Base-by-base conservation (phyloP, 2,329 filamentous ascomycete species). In the Botrytis aclada region DNA sequence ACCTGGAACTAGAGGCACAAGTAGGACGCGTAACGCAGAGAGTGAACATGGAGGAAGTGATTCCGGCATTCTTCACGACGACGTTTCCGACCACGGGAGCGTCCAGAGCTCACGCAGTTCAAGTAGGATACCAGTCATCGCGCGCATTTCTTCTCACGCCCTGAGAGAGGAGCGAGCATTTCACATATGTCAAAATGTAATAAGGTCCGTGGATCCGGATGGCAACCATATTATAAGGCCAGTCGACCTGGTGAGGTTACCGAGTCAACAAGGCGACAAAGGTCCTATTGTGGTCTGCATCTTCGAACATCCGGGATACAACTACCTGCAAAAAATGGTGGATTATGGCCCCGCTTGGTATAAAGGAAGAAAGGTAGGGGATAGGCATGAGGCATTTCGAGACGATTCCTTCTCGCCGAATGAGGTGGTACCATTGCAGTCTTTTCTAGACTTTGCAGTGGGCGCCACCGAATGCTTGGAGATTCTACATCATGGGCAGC, bases 371-470 rank as follows among this genome's bases (percentile, higher is more conserved):
- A 89, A 87, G 71, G 81, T 84, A 4, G 86, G 85, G 47, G 88
- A 89, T 70, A 81, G 82, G 37, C 77, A 78, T 34, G 81, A 83
- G 56, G 78, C 77, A 16, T 75, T 76, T 43, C 69, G 72, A 51
- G 74, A 79, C 18, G 76, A 79, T 18, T 73, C 72, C 4, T 84
- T 85, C 54, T 82, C 82, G 3, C 84, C 89, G 1, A 85, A 85
- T 29, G 85, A 88, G 29, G 87, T 89, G 54, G 89, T 96, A 61
- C 89, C 91, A 63, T 84, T 98, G 9, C 86, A 92, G 64, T 86
- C 89, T 25, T 98, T 98, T 79, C 86, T 98, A 41, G 92, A 97
- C 79, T 98, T 98, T 80, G 95, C 95, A 43, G 93, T 97, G 73
- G 95, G 95, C 37, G 93, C 95, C 1, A 89, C 92, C 9, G 89